Base-by-base conservation (phyloP, 2,329 filamentous ascomycete species). In the Aspergillus sp. region DNA sequence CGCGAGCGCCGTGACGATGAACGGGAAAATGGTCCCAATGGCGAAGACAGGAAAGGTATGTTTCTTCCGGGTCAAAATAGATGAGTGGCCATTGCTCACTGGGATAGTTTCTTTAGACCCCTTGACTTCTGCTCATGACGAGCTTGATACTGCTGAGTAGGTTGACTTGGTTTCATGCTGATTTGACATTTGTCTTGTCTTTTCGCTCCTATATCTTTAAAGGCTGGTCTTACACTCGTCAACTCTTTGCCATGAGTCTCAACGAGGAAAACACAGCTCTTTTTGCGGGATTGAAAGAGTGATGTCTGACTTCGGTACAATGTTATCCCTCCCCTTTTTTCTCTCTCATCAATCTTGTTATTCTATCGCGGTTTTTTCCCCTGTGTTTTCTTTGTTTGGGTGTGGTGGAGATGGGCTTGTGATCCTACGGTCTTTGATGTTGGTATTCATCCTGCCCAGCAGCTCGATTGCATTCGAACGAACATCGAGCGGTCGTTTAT, bases 81-180 rank as follows among this genome's bases (percentile, higher is more conserved):
- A 6, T 44, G 10, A 8, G 8, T 40, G 12, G n/a, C 33, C 32
- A 42, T 42, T 30, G 35, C 45, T 60, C 27, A 60, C 53, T 52
- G 54, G 46, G 53, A 46, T 58, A 70, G 72, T 69, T 57, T 67
- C 79, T 64, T 73, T 85, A 60, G 88, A 94, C 57, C 88, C 86
- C 60, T 85, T 88, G 57, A 81, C 87, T 53, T 83, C 87, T 53
- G 84, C 82, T 59, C 88, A 95, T 63, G 93, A 98, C 68, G 93
- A 98, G 65, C 80, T 97, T 65, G 93, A 98, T 69, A 90, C 93
- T 64, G 91, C 90, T 62, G 93, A 97, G 73, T 82, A 76, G 67
- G 63, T 66, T 54, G 45, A 52, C 48, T 57, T 54, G 49, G 53
- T 51, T 42, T 41, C 38, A 47, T 48, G 48, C 49, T 44, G 36